Evolutionary conservation across 2,329 filamentous ascomycete species (phyloP), one percentile per base, ranked within the genome.

Genomic region (Emericellopsis atlantica): DNA sequence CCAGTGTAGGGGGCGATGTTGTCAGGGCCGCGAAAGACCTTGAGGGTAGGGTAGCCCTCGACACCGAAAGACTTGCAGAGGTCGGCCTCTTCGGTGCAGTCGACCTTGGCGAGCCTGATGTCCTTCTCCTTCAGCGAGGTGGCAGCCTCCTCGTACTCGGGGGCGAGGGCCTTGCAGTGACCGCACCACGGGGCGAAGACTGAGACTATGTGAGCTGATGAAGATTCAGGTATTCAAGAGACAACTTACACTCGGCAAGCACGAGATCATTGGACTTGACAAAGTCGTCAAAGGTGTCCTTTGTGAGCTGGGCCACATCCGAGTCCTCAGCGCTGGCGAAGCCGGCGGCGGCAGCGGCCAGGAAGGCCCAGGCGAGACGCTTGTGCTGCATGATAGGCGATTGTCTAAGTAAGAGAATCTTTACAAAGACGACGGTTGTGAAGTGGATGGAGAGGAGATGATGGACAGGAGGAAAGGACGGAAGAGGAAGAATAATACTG

Each of bases 161-260:
- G 84, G 47, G 84, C 92, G 51, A 98, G 85, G 45, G 90, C 90
- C 75, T 98, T 96, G 84, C 90, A 96, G 76, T 96, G 90, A 50
- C 89, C 90, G 54, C 85, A 94, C 89, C 90, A 94, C 53, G 90
- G 89, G 51, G 90, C 90, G 63, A 86, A 95, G 79, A 95, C 83
- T 87, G 23, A 8, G 15, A 37, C 24, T 7, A 23, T 29, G 22
- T 14, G 12, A 39, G 37, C 22, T 10, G 23, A 11, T 18, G 6
- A 22, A 11, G 16, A 7, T 29, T 2, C 18, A 15, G 12, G 18
- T 2, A 29, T 39, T 33, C 34, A 4, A n/a, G 14, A 11, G 39
- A 10, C 32, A 33, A 67, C 83, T 67, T 72, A 90, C 85, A 98
- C 70, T 98, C 89, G 54, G 88, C 88, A 46, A 98, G 81, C 42